Percentiles rank a stretch among this genome's conserved stretches.
These are phyloP conservation scores for Apiospora hydei DNA, from an alignment of 2,329 filamentous ascomycete species.

Conservation along the genomic window DNA sequence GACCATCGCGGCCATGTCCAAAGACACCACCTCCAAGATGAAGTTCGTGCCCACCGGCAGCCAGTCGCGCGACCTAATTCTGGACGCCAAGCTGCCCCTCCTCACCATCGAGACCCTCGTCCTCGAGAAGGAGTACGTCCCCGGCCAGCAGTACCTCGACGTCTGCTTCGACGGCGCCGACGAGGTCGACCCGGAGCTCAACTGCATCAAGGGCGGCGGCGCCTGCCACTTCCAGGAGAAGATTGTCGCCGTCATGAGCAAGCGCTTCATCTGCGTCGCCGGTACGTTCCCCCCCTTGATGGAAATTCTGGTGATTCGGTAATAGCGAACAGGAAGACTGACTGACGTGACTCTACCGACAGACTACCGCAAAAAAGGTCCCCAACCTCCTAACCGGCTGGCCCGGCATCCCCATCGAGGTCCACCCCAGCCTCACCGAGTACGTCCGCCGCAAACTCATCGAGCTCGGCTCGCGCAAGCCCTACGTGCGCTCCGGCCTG, in stretches of 20 bases:
- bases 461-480: slow-evolving; percentile 74
- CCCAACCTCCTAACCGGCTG: slow-evolving; percentile 76
- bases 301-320: neutral
- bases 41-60: slow-evolving; percentile 92
- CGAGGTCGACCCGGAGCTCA: slow-evolving; percentile 92
- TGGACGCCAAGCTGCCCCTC: slow-evolving; percentile 77
- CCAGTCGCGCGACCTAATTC: slow-evolving; percentile 87
- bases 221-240: slow-evolving; percentile 99
- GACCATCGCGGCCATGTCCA: slow-evolving; percentile 71
- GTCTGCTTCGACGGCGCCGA: slow-evolving; percentile 97
- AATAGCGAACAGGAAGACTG: slow-evolving; percentile 23
- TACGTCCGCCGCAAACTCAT: slow-evolving; percentile 77
- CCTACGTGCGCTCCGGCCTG: slow-evolving; percentile 74
- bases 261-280: slow-evolving; percentile 87
- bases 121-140: slow-evolving; percentile 50
- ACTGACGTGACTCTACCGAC: slow-evolving; percentile 23
- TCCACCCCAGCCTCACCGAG: slow-evolving; percentile 82
- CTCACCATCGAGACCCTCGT: slow-evolving; percentile 81
- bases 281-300: slow-evolving; percentile 57
- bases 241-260: slow-evolving; percentile 83
- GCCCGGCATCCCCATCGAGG: slow-evolving; percentile 90
- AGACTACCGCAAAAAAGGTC: slow-evolving; percentile 91
- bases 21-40: slow-evolving; percentile 66
- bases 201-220: slow-evolving; percentile 97
- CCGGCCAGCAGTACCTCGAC: slow-evolving; percentile 70